These are phyloP conservation scores for Barnettozyma hawaiiensis DNA, from an alignment of 1,139 yeast genomes.

Conservation along the genomic window DNA sequence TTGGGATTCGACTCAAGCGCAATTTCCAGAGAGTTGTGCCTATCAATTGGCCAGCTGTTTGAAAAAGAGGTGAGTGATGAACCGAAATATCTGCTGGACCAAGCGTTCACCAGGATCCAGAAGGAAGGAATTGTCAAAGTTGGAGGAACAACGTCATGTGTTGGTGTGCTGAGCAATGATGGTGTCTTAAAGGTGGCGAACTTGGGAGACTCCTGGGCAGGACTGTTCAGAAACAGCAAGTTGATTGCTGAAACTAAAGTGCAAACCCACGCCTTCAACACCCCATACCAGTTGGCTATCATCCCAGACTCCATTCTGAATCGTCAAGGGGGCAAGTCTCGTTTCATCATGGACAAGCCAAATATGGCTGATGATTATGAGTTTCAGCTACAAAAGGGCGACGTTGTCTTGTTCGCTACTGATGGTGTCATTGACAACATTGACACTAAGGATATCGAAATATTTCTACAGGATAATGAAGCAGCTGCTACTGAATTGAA, in stretches of 20 bases:
- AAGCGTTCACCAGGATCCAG: conserved; percentile 51
- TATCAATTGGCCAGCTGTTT: conserved; percentile 32
- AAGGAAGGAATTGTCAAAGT: conserved; percentile 62
- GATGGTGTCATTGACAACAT: conserved; percentile 94
- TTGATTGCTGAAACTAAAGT: conserved; percentile 64
- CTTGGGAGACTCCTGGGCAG: conserved; percentile 94
- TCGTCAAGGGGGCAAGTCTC: conserved; percentile 50
- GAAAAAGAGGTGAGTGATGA: conserved; percentile 18
- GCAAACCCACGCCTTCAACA: conserved; percentile 85
- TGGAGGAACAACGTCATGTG: conserved; percentile 95
- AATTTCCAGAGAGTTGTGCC: conserved; percentile 64
- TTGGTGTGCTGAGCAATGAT: conserved; percentile 62
- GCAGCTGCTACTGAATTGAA: conserved; percentile 36
- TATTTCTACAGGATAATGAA: conserved; percentile 46
- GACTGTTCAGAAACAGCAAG: conserved; percentile 65
- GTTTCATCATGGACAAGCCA: conserved; percentile 50
- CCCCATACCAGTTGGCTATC: conserved; percentile 86
- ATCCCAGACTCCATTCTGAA: conserved; percentile 60
- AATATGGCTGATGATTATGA: conserved; percentile 39
- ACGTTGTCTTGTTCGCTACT: conserved; percentile 78
- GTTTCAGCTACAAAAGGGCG: conserved; percentile 53
- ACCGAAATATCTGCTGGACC: conserved; percentile 48
- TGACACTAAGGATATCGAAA: conserved; percentile 64
- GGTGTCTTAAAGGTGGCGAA: conserved; percentile 64
- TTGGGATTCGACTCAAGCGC: conserved; percentile 88